phyloP scores from a whole-genome alignment of 2,329 filamentous ascomycete genomes.

The Alternaria tenuissima region DNA sequence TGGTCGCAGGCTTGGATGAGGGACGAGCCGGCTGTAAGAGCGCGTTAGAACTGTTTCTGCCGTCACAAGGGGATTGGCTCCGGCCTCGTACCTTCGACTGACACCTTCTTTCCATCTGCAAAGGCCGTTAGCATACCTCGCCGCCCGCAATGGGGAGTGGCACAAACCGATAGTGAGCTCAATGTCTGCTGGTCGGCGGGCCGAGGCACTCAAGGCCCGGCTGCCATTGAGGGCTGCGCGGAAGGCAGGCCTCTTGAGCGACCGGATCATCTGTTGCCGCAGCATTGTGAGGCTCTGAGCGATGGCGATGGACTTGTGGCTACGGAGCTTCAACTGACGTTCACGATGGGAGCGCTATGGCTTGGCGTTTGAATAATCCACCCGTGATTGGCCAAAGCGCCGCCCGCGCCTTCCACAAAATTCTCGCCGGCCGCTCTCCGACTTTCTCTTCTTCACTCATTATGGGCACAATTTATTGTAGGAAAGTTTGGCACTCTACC shows the following conservation, averaged over 20 bases:
- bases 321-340: constrained; percentile 37
- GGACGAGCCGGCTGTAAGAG: constrained; percentile 81
- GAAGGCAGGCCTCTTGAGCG: constrained; percentile 65
- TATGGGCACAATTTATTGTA: constrained; percentile 73
- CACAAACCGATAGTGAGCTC: constrained; percentile 91
- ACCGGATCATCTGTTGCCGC: constrained; percentile 71
- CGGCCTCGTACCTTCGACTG: constrained; percentile 80
- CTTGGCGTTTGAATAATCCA: constrained; percentile 32
- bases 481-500: constrained; percentile 61
- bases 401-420: constrained; percentile 35
- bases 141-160: constrained; percentile 34
- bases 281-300: constrained; percentile 59
- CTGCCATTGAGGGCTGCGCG: constrained; percentile 65
- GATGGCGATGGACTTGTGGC: constrained; percentile 40
- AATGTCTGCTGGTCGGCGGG: constrained; percentile 84
- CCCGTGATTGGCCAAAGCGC: constrained; percentile 45
- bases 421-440: constrained; percentile 24
- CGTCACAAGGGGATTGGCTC: constrained; percentile 17
- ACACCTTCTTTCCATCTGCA: constrained; percentile 95
- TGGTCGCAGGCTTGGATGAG: constrained; percentile 99
- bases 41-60: constrained; percentile 37
- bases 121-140: constrained; percentile 46
- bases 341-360: constrained; percentile 24
- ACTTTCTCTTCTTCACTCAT: constrained; percentile 61
- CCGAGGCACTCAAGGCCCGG: constrained; percentile 83